These are phyloP conservation scores for Russula foetens DNA, from an alignment of 768 basidiomycete genomes.

Conservation along the genomic window DNA sequence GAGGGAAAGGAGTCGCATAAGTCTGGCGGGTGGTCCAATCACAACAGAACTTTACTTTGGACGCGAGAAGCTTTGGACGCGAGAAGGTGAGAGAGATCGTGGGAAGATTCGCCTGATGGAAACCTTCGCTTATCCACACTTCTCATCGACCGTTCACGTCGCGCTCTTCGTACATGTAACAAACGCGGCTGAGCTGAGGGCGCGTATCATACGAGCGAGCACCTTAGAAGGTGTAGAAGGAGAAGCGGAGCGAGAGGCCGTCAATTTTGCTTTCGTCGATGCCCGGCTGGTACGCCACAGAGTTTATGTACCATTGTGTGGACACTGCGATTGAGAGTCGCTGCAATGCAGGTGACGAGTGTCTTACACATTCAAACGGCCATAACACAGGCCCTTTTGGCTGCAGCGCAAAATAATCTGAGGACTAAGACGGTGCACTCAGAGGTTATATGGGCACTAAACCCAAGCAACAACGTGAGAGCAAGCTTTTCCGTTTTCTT, in stretches of 20 bases:
- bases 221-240: conserved; percentile 50
- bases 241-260: conserved; percentile 58
- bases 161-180: conserved; percentile 60
- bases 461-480: conserved; percentile 78
- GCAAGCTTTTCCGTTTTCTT: conserved; percentile 10
- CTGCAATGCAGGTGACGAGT: conserved; percentile 66
- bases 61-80: not conserved
- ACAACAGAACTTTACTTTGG: not conserved
- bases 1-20: conserved; percentile 10
- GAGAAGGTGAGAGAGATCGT: not conserved
- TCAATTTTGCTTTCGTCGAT: conserved; percentile 90
- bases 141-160: conserved; percentile 42
- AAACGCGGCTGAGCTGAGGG: conserved; percentile 53
- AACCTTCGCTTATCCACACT: conserved; percentile 46
- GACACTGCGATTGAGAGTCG: conserved; percentile 5
- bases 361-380: conserved; percentile 76
- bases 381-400: conserved; percentile 71
- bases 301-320: not conserved
- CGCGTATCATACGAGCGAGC: conserved; percentile 65
- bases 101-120: conserved; percentile 36
- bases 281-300: conserved; percentile 52
- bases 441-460: conserved; percentile 81
- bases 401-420: conserved; percentile 48
- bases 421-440: conserved; percentile 86
- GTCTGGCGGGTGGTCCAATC: not conserved